Conservation (phyloP, 2,329 filamentous ascomycete genomes). For the Neobulgaria alba region DNA sequence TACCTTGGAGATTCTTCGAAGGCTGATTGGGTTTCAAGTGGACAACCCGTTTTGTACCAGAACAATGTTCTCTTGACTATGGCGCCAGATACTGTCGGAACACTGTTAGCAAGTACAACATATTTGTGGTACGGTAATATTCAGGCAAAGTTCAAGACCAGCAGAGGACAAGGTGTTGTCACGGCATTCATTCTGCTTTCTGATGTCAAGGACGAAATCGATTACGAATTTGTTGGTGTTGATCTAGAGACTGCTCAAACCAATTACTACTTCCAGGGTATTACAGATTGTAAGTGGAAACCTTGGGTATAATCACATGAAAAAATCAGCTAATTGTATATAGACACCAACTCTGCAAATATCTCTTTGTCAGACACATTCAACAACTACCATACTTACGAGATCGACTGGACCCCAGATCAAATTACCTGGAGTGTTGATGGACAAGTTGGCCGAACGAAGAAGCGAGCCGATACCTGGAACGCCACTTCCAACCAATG, state of each 20-base stretch:
- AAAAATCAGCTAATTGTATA: constrained; percentile 14
- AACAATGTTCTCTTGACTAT: constrained; percentile 78
- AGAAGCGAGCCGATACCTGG: constrained; percentile 73
- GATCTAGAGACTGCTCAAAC: constrained; percentile 75
- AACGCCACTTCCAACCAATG: constrained; percentile 76
- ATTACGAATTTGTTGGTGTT: constrained; percentile 87
- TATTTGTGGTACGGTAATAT: constrained; percentile 99
- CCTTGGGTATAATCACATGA: too few species aligned
- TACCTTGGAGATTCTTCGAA: constrained; percentile 78
- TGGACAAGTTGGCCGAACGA: constrained; percentile 64
- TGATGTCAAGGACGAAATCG: constrained; percentile 96
- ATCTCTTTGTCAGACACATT: constrained; percentile 64
- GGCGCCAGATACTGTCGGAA: constrained; percentile 76
- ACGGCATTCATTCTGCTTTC: constrained; percentile 93
- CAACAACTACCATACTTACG: constrained; percentile 76
- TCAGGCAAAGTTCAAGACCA: constrained; percentile 75
- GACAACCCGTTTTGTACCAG: constrained; percentile 59
- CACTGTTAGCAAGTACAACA: constrained; percentile 70
- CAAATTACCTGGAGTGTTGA: constrained; percentile 81
- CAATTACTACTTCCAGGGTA: constrained; percentile 95
- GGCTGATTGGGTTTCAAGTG: constrained; percentile 84
- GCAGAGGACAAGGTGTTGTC: constrained; percentile 80
- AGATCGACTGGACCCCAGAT: constrained; percentile 88
- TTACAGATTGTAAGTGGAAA: constrained; percentile 69
- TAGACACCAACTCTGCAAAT: constrained; percentile 70